Evolutionary conservation across 2,329 filamentous ascomycete genomes (phyloP).

Genomic region (Aspergillus fischeri): DNA sequence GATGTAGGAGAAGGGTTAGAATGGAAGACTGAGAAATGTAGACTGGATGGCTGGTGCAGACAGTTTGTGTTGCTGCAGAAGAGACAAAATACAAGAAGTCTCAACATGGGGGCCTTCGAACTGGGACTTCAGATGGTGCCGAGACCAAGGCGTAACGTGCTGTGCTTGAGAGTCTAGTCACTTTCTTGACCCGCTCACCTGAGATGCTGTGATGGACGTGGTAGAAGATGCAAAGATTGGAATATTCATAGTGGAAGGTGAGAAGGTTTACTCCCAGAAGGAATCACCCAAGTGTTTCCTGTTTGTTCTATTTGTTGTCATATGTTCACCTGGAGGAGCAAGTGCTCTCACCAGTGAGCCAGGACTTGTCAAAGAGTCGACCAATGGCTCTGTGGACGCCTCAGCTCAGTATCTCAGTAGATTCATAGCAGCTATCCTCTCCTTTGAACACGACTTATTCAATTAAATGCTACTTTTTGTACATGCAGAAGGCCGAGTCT

Average conservation of each 20-base stretch:
- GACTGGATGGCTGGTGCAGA: background rate
- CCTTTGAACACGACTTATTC: background rate
- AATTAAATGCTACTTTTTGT: background rate
- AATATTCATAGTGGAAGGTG: background rate
- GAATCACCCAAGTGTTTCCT: background rate
- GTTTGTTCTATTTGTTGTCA: background rate
- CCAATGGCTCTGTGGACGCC: background rate
- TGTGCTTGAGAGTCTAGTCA: background rate
- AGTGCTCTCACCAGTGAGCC: background rate
- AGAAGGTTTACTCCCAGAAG: background rate
- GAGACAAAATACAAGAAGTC: background rate
- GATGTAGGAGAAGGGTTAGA: background rate
- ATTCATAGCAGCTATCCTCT: background rate
- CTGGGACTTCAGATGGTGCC: background rate
- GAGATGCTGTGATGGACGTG: background rate
- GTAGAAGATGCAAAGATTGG: background rate
- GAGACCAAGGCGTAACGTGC: background rate
- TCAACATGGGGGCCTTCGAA: background rate
- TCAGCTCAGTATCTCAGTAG: background rate
- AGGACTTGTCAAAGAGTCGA: background rate
- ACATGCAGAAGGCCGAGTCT: background rate
- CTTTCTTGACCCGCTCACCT: background rate
- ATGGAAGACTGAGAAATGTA: background rate
- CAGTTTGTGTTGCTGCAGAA: background rate
- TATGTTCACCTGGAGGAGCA: background rate